Base-by-base conservation (phyloP, 331 rosid species). In the Dryas integrifolia region DNA sequence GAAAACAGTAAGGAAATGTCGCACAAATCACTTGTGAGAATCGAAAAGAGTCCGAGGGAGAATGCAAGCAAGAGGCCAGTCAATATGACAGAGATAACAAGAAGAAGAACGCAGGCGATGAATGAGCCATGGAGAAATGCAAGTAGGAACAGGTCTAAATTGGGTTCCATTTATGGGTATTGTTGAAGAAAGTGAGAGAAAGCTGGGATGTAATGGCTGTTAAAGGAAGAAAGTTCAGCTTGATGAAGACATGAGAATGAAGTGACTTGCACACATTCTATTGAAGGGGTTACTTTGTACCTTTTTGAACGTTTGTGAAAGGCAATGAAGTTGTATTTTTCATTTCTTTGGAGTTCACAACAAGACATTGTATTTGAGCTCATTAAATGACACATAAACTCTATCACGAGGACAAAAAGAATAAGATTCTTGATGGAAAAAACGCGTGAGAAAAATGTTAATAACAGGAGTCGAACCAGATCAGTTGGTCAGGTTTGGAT, bases 91-190 rank as follows among this genome's bases (percentile, higher is more conserved):
- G 80, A 78, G 74, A 84, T 73, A 30, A 51, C 30, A 1, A 82
- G 7, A 64, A 88, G 83, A 7, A 91, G 84, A 52, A 85, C 47
- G 60, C 55, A 72, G 65, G 83, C 82, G 21, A 93, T 80, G 76
- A 91, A 75, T 1, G 86, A 81, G 68, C 80, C 96, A 41, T 90
- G 86, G 55, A 91, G 84, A 65, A 84, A 73, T 4, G 90, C 80
- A 35, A 91, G 72, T 21, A 86, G 80, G 67, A 91, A 38, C 65
- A 87, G 90, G 63, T 88, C 90, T 52, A 85, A 59, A 73, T 83
- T 87, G n/a, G 86, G 80, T 15, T 80, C 76, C 95, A 85, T 90
- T 40, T 41, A 13, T 39, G 51, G 50, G 7, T 40, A 56, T 44
- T 46, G 55, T 16, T 52, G 65, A 44, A 24, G 30, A 43, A 43